phyloP scores from a whole-genome alignment of 768 basidiomycete genomes.

The Kwoniella sp. region DNA sequence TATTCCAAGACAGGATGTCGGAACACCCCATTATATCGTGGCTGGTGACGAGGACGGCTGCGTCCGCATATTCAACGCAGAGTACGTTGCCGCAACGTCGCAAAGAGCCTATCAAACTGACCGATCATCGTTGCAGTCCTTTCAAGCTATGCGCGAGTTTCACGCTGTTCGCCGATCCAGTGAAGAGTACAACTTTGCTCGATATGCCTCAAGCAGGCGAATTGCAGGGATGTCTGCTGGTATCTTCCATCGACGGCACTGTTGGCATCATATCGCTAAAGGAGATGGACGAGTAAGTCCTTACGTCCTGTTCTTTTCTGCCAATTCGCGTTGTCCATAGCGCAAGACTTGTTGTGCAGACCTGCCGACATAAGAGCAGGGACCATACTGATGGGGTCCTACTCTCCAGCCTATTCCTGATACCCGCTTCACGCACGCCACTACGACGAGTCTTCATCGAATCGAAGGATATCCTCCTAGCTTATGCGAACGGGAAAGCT shows the following conservation, averaged over 20 bases:
- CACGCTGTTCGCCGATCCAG: constrained; percentile 71
- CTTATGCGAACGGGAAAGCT: constrained; percentile 75
- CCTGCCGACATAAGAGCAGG: too few species aligned
- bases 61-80: constrained; percentile 47
- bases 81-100: constrained; percentile 30
- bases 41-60: constrained; percentile 54
- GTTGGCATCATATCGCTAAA: constrained; percentile 74
- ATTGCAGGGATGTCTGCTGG: constrained; percentile 70
- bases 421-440: constrained; percentile 77
- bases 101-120: background rate
- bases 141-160: constrained; percentile 71
- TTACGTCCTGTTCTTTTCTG: too few species aligned
- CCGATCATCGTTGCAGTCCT: constrained; percentile 22
- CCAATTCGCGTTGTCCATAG: too few species aligned
- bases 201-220: constrained; percentile 58
- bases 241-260: constrained; percentile 76
- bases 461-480: constrained; percentile 70
- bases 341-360: too few species aligned
- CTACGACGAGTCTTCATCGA: constrained; percentile 68
- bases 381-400: too few species aligned
- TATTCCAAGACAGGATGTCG: background rate
- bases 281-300: constrained; percentile 73
- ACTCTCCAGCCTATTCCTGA: constrained; percentile 67
- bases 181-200: constrained; percentile 55
- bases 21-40: constrained; percentile 24